Evolutionary conservation across 331 rosid genomes (phyloP), one percentile per base, ranked within the genome.

Genomic region (Pyracantha coccinea): DNA sequence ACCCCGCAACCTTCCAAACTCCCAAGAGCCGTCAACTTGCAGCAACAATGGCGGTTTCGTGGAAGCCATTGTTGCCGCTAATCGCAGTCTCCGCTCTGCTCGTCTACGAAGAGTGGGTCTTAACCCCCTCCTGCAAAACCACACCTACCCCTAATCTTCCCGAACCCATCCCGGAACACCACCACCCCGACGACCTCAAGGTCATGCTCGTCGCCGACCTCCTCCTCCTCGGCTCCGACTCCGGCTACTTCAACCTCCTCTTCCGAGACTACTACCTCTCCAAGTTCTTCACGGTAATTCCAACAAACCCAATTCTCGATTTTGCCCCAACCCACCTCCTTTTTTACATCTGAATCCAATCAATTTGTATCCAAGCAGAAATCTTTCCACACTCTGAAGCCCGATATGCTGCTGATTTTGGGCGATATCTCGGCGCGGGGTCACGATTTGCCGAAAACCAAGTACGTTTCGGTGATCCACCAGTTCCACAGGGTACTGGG

Each of bases 391-490:
- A 73, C 62, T 68, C 33, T 88, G 86, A 75, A 82, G 80, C 92
- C 92, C 75, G 92, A 90, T 80, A 79, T 90, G 90, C 87, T 90
- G 58, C 61, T 90, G 11, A 88, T 90, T 41, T 71, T 90, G 83
- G 96, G 96, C 29, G 96, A 90, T 67, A 80, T 90, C 65, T 87
- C 96, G 72, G 90, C 96, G 53, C 81, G 75, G 53, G 96, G 96
- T 20, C 76, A 81, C 31, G 77, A 83, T 58, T 77, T 84, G 73
- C 80, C 89, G 5, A 83, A 72, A 71, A 23, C 72, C 77, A 79
- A 86, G 58, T 88, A 88, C 89, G 24, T 27, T 15, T 79, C 89
- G 1, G 89, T 88, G 77, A 76, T 86, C n/a, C 88, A 27, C 52
- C 88, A 85, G 77, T 84, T 90, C 44, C 83, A 85, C 69, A 44